Evolutionary conservation across 2,329 filamentous ascomycete species (phyloP), one percentile per base, ranked within the genome.

Genomic region (Fusarium falciforme): DNA sequence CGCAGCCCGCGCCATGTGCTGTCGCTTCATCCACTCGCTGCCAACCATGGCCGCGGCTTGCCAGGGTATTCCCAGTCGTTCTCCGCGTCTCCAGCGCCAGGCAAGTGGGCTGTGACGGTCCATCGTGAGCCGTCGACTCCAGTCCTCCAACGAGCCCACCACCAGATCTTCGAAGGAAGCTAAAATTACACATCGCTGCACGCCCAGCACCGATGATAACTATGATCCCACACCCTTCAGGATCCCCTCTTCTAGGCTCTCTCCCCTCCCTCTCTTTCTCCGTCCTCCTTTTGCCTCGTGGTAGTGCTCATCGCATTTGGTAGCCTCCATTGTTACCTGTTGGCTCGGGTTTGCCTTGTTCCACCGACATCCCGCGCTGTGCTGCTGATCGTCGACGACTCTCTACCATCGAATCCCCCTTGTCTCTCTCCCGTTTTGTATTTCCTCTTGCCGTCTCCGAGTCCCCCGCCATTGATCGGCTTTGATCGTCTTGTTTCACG

Each of bases 1-100:
- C 67, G 67, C 67, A 64, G 64, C 67, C 75, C 68, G 49, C 73
- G 67, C 76, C 75, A 77, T 77, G 67, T 70, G 60, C 63, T 72
- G 44, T 38, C 27, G 59, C 60, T 71, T 72, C 63, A 57, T 73
- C 72, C 72, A 74, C 67, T 78, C 71, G 70, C 68, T 61, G 76
- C 76, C 70, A 73, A 68, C 52, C 33, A 54, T 67, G 70, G 64
- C 42, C 44, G 47, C 49, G 10, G 61, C 66, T 44, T 69, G 61
- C 76, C 69, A 59, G 75, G 76, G 55, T 76, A 47, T 57, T 63
- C 76, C 71, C 63, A 65, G 71, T 71, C 61, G 44, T 55, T 63
- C 73, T 77, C 75, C 76, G 73, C 66, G 65, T 76, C 74, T 66
- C 67, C 73, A 64, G 70, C 66, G 40, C 49, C 70, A 68, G 52